phyloP scores from a whole-genome alignment of 768 basidiomycete species.

The Pulveroboletus sp. region DNA sequence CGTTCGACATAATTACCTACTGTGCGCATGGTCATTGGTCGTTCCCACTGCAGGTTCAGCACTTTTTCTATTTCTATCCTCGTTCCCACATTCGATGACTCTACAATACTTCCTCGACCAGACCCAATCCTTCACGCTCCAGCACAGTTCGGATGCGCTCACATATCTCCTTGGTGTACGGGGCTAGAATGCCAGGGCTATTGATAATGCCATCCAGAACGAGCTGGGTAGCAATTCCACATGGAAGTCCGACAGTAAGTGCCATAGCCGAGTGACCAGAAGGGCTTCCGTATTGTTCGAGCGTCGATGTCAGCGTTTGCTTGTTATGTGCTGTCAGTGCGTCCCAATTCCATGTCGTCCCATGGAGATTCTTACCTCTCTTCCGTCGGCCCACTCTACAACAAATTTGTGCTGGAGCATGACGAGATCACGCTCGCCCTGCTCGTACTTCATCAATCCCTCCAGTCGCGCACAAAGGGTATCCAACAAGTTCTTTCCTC shows the following conservation, averaged over 20 bases:
- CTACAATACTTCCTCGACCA: conserved; percentile 66
- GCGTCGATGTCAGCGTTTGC: conserved; percentile 86
- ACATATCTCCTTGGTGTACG: conserved; percentile 83
- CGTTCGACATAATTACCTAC: not conserved
- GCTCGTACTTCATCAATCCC: conserved; percentile 85
- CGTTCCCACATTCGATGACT: not conserved
- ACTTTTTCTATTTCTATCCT: not conserved
- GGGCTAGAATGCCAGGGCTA: conserved; percentile 76
- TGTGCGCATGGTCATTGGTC: too few relatives aligned
- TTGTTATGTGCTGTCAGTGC: conserved; percentile 22
- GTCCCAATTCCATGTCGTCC: not conserved
- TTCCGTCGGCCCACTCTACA: conserved; percentile 84
- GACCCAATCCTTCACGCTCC: conserved; percentile 71
- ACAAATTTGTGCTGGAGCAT: conserved; percentile 99
- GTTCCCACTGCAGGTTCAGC: not conserved
- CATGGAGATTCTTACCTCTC: conserved; percentile 39
- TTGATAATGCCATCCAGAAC: conserved; percentile 82
- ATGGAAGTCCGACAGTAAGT: conserved; percentile 84
- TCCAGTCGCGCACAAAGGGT: conserved; percentile 91
- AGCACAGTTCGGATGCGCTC: conserved; percentile 63
- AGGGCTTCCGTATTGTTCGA: conserved; percentile 83
- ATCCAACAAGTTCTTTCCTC: conserved; percentile 79
- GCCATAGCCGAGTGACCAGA: conserved; percentile 89
- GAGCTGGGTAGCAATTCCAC: conserved; percentile 89
- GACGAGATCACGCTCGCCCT: conserved; percentile 90